Percentiles rank a stretch among this genome's conserved stretches.
Evolutionary conservation across 2,329 filamentous ascomycete species (phyloP).

Genomic region (Pseudogymnoascus sp.): DNA sequence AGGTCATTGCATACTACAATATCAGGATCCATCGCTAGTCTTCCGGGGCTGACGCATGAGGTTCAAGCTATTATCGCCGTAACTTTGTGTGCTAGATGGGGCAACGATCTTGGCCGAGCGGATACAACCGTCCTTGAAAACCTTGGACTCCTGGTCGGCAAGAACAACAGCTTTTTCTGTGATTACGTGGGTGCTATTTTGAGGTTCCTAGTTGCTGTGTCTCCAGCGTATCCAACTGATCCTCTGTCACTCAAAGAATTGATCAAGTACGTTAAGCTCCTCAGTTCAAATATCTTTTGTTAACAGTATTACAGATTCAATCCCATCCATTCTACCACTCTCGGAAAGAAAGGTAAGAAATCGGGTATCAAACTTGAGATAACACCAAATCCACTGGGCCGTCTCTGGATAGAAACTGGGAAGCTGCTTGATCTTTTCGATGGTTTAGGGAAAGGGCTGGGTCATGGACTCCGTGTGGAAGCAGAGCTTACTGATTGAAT

Average conservation of each 20-base stretch:
- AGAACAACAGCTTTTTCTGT: constrained; percentile 26
- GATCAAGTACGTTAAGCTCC: background rate
- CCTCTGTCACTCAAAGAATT: background rate
- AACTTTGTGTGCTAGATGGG: constrained; percentile 67
- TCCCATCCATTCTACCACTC: constrained; percentile 3
- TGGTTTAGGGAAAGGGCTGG: background rate
- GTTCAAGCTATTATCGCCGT: constrained; percentile 64
- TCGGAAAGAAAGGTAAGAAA: constrained; percentile 19
- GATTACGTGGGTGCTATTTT: constrained; percentile 24
- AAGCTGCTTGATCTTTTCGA: background rate
- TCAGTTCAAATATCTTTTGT: constrained; percentile 8
- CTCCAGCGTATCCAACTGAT: constrained; percentile 16
- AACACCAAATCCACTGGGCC: constrained; percentile 9
- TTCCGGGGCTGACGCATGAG: constrained; percentile 67
- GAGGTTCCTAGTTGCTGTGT: constrained; percentile 7
- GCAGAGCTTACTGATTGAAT: background rate
- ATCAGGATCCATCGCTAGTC: constrained; percentile 52
- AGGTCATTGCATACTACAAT: constrained; percentile 67
- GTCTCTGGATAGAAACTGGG: constrained; percentile 12
- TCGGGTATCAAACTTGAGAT: constrained; percentile 33
- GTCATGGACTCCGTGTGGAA: background rate
- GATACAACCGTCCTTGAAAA: constrained; percentile 31
- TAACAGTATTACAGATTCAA: constrained; percentile 16
- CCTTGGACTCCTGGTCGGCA: constrained; percentile 21
- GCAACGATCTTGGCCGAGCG: constrained; percentile 46